Evolutionary conservation across 2,329 filamentous ascomycete species (phyloP).

Genomic region (Mariannaea elegans): DNA sequence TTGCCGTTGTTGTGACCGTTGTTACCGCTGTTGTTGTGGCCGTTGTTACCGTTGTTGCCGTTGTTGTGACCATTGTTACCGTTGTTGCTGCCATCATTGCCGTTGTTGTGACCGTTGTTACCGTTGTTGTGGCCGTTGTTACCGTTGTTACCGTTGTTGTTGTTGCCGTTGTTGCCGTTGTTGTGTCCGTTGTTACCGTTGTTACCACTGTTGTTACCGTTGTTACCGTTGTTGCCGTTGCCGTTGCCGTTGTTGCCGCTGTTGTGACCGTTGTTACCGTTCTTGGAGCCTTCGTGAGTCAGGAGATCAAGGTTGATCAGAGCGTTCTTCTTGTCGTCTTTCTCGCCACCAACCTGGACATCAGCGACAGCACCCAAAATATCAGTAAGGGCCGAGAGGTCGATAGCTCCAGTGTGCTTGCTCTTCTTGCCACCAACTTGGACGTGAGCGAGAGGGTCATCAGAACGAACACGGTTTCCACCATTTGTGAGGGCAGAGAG

Average conservation of each 20-base stretch:
- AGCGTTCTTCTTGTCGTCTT: conserved; percentile 17
- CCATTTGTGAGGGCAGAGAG: conserved; percentile 18
- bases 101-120: conserved; percentile 5
- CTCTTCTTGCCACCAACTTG: conserved; percentile 26
- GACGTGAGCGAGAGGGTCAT: conserved; percentile 12
- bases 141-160: conserved; percentile 1
- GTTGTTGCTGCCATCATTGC: conserved; percentile 13
- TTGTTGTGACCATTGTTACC: not conserved
- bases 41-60: conserved; percentile 12
- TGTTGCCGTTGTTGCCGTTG: conserved; percentile 1
- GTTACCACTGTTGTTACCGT: conserved; percentile 3
- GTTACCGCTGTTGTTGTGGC: conserved; percentile 10
- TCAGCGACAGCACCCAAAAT: conserved; percentile 1
- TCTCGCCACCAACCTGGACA: conserved; percentile 26
- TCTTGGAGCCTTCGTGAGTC: not conserved
- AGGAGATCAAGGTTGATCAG: conserved; percentile 22
- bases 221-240: conserved; percentile 6
- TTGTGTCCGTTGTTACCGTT: conserved; percentile 15
- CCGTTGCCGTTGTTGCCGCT: not conserved
- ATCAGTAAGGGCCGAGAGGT: not conserved
- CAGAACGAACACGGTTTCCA: not conserved
- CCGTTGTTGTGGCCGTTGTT: conserved; percentile 4
- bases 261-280: not conserved
- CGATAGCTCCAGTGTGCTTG: conserved; percentile 12
- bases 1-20: conserved; percentile 31